Evolutionary conservation across 306 rosid genomes (phyloP).

Genomic region (Casuarina cunninghamiana): DNA sequence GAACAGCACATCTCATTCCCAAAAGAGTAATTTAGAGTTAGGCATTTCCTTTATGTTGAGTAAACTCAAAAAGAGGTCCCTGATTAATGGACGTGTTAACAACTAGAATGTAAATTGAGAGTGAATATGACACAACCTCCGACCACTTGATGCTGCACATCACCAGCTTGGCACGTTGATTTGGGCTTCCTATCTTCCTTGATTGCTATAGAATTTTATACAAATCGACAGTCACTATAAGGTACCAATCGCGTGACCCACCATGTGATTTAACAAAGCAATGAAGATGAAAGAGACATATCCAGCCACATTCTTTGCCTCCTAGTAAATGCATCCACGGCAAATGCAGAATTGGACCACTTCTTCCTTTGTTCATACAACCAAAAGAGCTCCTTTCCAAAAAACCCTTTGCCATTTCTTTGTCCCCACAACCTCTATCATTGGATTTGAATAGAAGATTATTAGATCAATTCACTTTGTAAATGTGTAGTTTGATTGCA

Average conservation of each 20-base stretch:
- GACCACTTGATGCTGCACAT: slow-evolving; percentile 25
- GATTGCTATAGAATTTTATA: background rate
- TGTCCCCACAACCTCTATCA: slow-evolving; percentile 5
- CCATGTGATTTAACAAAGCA: background rate
- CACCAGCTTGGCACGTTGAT: slow-evolving; percentile 15
- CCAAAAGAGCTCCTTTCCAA: background rate
- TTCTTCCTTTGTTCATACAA: background rate
- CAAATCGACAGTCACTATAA: background rate
- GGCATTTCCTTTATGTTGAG: slow-evolving; percentile 10
- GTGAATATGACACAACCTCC: slow-evolving; percentile 33
- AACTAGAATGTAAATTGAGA: slow-evolving; percentile 24
- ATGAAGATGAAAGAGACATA: background rate
- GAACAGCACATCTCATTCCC: background rate
- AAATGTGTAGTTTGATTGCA: background rate
- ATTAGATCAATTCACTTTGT: background rate
- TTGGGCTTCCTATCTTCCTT: slow-evolving; percentile 24
- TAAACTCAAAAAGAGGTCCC: slow-evolving; percentile 25
- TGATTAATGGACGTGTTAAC: slow-evolving; percentile 40
- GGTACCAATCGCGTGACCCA: slow-evolving; percentile 3
- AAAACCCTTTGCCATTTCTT: slow-evolving; percentile 1
- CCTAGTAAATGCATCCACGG: background rate
- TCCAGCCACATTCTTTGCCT: background rate
- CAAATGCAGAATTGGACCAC: background rate
- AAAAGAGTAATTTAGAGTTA: slow-evolving; percentile 4
- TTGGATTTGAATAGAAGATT: slow-evolving; percentile 2